phyloP scores from a whole-genome alignment of 352 stramenopile genomes.

The Globisporangium irregulare region DNA sequence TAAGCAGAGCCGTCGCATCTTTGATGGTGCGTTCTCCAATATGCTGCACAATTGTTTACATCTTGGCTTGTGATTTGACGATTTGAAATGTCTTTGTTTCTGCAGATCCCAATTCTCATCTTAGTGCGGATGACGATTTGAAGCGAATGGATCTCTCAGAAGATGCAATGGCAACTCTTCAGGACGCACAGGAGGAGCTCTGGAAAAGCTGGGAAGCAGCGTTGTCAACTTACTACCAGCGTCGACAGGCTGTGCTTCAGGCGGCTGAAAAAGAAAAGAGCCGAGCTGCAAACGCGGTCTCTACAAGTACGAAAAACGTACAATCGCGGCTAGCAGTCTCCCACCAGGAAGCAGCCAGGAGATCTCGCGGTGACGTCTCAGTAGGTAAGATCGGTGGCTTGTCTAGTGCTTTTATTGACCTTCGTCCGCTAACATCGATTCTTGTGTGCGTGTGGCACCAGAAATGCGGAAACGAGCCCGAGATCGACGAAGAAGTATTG shows the following conservation, averaged over 20 bases:
- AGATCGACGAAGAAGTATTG: constrained; percentile 30
- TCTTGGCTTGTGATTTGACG: neutral
- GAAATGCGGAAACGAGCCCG: constrained; percentile 24
- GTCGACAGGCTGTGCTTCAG: neutral
- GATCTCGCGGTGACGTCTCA: neutral
- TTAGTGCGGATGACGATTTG: neutral
- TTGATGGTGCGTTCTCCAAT: neutral
- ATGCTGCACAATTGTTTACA: neutral
- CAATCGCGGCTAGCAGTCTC: neutral
- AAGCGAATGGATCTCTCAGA: neutral
- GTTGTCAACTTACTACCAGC: constrained; percentile 12
- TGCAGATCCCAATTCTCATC: neutral
- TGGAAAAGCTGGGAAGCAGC: constrained; percentile 23
- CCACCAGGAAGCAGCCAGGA: neutral
- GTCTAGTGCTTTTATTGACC: neutral
- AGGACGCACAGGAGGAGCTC: constrained; percentile 19
- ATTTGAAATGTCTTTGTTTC: neutral
- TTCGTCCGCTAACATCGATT: neutral
- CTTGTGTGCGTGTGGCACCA: neutral
- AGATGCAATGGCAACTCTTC: neutral
- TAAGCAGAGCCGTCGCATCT: constrained; percentile 4
- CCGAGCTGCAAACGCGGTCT: neutral
- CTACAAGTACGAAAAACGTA: neutral
- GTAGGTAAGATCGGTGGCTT: neutral
- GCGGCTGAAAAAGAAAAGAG: neutral